phyloP scores from a whole-genome alignment of 1,284 basidiomycete species.

The Trichosporon faecale region DNA sequence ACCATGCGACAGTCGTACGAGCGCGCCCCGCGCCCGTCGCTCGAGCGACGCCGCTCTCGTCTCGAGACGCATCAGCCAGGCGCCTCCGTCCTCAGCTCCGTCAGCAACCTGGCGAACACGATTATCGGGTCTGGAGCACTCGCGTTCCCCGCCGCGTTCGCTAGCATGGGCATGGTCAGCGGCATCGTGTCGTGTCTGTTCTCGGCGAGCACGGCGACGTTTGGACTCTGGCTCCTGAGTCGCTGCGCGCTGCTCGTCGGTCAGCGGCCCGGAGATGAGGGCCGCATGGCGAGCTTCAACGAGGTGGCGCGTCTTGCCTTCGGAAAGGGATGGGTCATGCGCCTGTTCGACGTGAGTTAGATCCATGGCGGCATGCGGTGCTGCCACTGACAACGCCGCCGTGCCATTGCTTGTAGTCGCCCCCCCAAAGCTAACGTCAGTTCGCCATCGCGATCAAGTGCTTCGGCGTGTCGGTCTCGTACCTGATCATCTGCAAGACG shows the following conservation, averaged over 20 bases:
- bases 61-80: slow-evolving; percentile 18
- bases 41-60: slow-evolving; percentile 13
- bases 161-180: slow-evolving; percentile 77
- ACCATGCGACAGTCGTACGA: neutral
- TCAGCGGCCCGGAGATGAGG: slow-evolving; percentile 44
- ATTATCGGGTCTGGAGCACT: slow-evolving; percentile 78
- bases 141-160: slow-evolving; percentile 65
- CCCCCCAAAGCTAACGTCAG: slow-evolving; percentile 58
- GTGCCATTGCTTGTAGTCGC: no score
- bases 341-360: slow-evolving; percentile 46
- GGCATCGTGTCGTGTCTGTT: slow-evolving; percentile 85
- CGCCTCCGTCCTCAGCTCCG: slow-evolving; percentile 32
- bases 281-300: slow-evolving; percentile 77
- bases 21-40: slow-evolving; percentile 1
- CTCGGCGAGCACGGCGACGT: slow-evolving; percentile 73
- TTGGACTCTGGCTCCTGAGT: slow-evolving; percentile 86
- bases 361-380: neutral
- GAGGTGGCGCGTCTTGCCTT: slow-evolving; percentile 81
- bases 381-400: neutral
- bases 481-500: slow-evolving; percentile 86
- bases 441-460: slow-evolving; percentile 94
- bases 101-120: slow-evolving; percentile 71
- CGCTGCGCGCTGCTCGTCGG: slow-evolving; percentile 74
- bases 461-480: slow-evolving; percentile 94
- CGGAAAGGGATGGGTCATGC: slow-evolving; percentile 51